phyloP scores from a whole-genome alignment of 1,139 yeast species.

The Yamadazyma blattariae region DNA sequence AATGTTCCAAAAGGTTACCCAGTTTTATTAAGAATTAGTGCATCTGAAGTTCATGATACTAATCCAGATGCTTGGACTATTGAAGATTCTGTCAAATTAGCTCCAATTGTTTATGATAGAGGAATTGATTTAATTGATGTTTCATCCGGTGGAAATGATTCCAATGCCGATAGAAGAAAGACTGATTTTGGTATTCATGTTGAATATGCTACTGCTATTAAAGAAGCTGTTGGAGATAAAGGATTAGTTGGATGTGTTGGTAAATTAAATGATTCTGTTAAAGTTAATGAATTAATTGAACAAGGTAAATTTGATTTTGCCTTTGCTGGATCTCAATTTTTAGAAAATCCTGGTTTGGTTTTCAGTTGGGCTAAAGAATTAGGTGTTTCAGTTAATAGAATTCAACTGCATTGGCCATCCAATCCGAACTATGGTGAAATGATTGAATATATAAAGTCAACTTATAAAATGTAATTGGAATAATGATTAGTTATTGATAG shows the following conservation, averaged over 20 bases:
- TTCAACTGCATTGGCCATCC: slow-evolving; percentile 11
- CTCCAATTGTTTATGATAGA: slow-evolving; percentile 35
- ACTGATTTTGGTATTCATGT: slow-evolving; percentile 24
- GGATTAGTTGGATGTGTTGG: slow-evolving; percentile 49
- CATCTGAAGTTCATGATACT: slow-evolving; percentile 31
- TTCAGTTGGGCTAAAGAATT: slow-evolving; percentile 50
- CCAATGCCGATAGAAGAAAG: slow-evolving; percentile 27
- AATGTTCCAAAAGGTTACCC: slow-evolving; percentile 35
- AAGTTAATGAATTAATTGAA: slow-evolving; percentile 39
- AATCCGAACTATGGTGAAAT: slow-evolving; percentile 11
- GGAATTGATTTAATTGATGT: slow-evolving; percentile 55
- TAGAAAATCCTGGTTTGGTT: slow-evolving; percentile 48
- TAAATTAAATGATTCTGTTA: slow-evolving; percentile 27
- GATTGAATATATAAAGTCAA: slow-evolving; percentile 9
- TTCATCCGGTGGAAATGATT: slow-evolving; percentile 52
- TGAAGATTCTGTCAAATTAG: slow-evolving; percentile 44
- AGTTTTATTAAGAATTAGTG: slow-evolving; percentile 44
- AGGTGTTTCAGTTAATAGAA: slow-evolving; percentile 35
- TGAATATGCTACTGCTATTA: slow-evolving; percentile 39
- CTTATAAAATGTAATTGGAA: too few relatives aligned
- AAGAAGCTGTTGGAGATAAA: slow-evolving; percentile 40
- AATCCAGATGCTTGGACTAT: slow-evolving; percentile 43
- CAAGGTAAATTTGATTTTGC: slow-evolving; percentile 44
- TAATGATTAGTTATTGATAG: too few relatives aligned
- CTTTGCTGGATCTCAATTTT: slow-evolving; percentile 42